These are phyloP conservation scores for Bodo saltans DNA, from an alignment of 78 protist genomes.

Conservation along the genomic window DNA sequence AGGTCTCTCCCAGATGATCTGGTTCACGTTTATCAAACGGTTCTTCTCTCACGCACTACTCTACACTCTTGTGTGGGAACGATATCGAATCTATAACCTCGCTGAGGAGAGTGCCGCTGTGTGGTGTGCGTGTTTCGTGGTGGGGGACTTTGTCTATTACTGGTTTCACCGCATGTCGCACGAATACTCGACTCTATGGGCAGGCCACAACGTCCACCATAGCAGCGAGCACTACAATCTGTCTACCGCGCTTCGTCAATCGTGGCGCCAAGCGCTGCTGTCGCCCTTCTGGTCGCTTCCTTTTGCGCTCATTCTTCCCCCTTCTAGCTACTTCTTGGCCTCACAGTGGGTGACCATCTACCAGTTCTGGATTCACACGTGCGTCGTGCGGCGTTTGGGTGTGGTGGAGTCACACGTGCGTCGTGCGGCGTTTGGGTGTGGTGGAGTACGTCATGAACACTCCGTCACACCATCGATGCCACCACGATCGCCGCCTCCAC, in stretches of 20 bases:
- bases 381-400: background rate
- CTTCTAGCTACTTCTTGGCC: background rate
- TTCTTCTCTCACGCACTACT: too few relatives aligned
- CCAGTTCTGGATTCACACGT: conserved; percentile 31
- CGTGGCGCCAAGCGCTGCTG: background rate
- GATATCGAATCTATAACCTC: too few relatives aligned
- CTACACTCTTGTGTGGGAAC: too few relatives aligned
- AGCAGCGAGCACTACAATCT: conserved; percentile 21
- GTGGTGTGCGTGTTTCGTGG: too few relatives aligned
- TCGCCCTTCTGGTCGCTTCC: background rate
- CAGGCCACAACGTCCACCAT: conserved; percentile 33
- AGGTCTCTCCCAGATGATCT: too few relatives aligned
- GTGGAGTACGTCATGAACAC: conserved; percentile 21
- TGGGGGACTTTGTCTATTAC: conserved; percentile 14
- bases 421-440: background rate
- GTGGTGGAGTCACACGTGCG: conserved; percentile 30
- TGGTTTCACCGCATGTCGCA: conserved; percentile 23
- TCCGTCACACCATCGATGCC: conserved; percentile 26
- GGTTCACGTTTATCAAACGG: too few relatives aligned
- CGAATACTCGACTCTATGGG: conserved; percentile 4
- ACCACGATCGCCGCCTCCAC: conserved; percentile 24
- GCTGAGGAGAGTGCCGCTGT: too few relatives aligned
- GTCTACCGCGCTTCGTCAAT: conserved; percentile 26
- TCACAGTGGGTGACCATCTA: background rate
- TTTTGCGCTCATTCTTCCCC: background rate